Base-by-base conservation (phyloP, 2,329 filamentous ascomycete species). In the Coniochaeta sp. region DNA sequence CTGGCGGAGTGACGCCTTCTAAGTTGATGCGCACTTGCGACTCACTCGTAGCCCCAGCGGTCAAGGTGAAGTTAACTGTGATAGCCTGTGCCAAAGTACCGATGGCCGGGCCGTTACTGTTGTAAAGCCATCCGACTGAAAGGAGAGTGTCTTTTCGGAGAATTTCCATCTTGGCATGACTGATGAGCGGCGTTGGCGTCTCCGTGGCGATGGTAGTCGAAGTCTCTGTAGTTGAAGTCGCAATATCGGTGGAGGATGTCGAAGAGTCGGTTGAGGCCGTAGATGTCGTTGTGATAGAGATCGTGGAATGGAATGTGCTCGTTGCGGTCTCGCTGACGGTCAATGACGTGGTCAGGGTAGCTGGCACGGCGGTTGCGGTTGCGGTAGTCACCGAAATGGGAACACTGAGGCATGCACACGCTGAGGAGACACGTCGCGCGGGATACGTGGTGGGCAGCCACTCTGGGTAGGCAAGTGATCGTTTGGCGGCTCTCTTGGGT, bases 401-500 rank as follows among this genome's bases (percentile, higher is more conserved):
- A 22, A 60, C 26, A 36, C 58, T 58, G 38, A 63, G 58, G 58
- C 62, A 63, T 14, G 32, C 32, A 55, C 62, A 63, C 28, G 62
- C 62, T 26, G 58, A 58, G 26, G 62, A 63, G 16, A 63, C 50
- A 19, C 60, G 55, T 1, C 24, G 26, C 9, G 50, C 26, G 17
- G 22, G 28, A 38, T 63, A 63, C 17, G 56, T 60, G 50, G 42
- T 47, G 10, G 61, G 59, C 38, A 62, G 59, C 61, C 61, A 62
- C 56, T 38, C 24, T 22, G 61, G 61, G 36, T 60, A 62, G 57
- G 47, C 59, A 30, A 57, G 52, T 30, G 56, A 34, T 16, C 60
- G 60, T 58, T 60, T 60, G 8, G 47, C 59, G 54, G 38, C 54
- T 26, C 38, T 38, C 12, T 58, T 58, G 52, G 50, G 59, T 17